Conservation (phyloP, 2,329 filamentous ascomycete species). For the Fusarium sacchari region DNA sequence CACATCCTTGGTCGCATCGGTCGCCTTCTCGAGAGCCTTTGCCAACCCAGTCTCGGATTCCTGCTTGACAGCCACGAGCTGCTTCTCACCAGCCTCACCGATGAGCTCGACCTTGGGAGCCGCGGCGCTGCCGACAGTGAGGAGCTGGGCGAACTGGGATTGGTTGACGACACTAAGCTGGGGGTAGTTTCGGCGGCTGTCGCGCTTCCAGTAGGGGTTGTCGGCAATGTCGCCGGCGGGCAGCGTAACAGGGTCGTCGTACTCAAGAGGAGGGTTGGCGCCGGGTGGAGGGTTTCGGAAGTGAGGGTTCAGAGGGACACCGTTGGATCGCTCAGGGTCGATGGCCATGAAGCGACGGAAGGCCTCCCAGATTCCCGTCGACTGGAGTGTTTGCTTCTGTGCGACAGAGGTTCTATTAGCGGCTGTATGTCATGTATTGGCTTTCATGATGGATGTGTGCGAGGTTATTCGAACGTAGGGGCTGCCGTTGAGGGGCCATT, state of each 20-base stretch:
- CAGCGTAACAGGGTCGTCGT: constrained; percentile 67
- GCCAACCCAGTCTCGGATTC: constrained; percentile 80
- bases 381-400: constrained; percentile 97
- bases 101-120: constrained; percentile 85
- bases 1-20: constrained; percentile 70
- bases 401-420: constrained; percentile 34
- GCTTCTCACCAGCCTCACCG: constrained; percentile 68
- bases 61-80: constrained; percentile 78
- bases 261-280: constrained; percentile 50
- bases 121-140: constrained; percentile 84
- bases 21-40: constrained; percentile 71
- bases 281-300: constrained; percentile 81
- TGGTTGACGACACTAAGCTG: constrained; percentile 82
- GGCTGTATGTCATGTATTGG: background rate
- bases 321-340: constrained; percentile 88
- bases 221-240: constrained; percentile 57
- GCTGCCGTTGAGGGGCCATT: constrained; percentile 21
- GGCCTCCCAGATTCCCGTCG: constrained; percentile 85
- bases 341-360: constrained; percentile 82
- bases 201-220: constrained; percentile 82
- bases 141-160: constrained; percentile 83
- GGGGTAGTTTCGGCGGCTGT: constrained; percentile 84
- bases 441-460: constrained; percentile 13
- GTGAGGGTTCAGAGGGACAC: constrained; percentile 91
- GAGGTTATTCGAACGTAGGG: constrained; percentile 31